Evolutionary conservation across 176 grass and related monocot genomes (phyloP).

Genomic region (Carex myosuroides): DNA sequence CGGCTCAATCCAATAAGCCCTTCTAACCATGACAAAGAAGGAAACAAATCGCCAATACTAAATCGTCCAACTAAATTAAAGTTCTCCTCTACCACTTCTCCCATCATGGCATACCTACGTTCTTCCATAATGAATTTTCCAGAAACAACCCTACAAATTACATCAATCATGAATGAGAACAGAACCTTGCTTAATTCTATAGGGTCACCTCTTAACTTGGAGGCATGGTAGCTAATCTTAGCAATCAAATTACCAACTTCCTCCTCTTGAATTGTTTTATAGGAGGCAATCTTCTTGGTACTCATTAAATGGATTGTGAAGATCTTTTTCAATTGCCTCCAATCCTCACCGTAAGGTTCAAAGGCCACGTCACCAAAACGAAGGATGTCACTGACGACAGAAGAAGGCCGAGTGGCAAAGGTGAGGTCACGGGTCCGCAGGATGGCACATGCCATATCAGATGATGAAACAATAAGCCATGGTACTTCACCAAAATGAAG

Average conservation of each 20-base stretch:
- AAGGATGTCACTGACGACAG: background rate
- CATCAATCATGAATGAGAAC: background rate
- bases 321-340: slow-evolving; percentile 16
- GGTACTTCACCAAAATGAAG: slow-evolving; percentile 15
- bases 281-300: background rate
- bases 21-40: slow-evolving; percentile 3
- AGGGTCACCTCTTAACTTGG: background rate
- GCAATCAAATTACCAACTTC: slow-evolving; percentile 3
- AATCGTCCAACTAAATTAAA: background rate
- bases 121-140: background rate
- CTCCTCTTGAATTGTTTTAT: background rate
- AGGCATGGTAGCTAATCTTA: background rate
- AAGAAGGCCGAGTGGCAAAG: slow-evolving; percentile 14
- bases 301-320: background rate
- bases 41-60: slow-evolving; percentile 5
- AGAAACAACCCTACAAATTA: slow-evolving; percentile 5
- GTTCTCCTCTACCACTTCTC: background rate
- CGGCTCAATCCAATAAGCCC: background rate
- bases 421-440: slow-evolving; percentile 13
- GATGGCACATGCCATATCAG: slow-evolving; percentile 16
- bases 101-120: background rate
- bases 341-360: background rate
- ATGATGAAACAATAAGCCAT: slow-evolving; percentile 19
- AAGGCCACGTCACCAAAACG: background rate
- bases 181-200: background rate